These are phyloP conservation scores for Chaetomiaceae sp. DNA, from an alignment of 2,329 filamentous ascomycete species.

Conservation along the genomic window DNA sequence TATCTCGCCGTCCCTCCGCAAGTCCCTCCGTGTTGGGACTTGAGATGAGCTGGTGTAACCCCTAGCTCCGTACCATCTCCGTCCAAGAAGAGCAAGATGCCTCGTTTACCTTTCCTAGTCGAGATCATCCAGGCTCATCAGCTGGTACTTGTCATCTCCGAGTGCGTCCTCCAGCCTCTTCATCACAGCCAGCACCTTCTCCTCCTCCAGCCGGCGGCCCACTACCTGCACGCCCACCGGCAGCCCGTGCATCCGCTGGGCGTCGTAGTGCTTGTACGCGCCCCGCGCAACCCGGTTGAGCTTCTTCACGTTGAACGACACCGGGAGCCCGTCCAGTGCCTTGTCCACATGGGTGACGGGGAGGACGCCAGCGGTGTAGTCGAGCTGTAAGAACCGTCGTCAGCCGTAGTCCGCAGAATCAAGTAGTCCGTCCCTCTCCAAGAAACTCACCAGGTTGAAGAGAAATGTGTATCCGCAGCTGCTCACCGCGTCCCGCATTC, in stretches of 20 bases:
- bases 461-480: constrained; percentile 91
- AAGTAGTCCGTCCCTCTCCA: not conserved
- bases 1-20: not conserved
- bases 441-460: constrained; percentile 69
- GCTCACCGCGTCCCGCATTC: constrained; percentile 78
- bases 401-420: constrained; percentile 7
- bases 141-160: constrained; percentile 49
- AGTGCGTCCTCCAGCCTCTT: constrained; percentile 70
- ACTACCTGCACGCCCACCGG: constrained; percentile 84
- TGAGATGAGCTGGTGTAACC: not conserved
- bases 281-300: constrained; percentile 77
- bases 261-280: constrained; percentile 82
- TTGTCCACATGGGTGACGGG: constrained; percentile 82
- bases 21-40: too few species aligned
- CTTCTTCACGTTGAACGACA: constrained; percentile 53
- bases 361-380: constrained; percentile 78
- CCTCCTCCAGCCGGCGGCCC: constrained; percentile 73
- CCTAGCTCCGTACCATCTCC: not conserved
- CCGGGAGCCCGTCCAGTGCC: constrained; percentile 59
- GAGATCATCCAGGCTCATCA: constrained; percentile 42
- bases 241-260: constrained; percentile 75
- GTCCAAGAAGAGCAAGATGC: not conserved
- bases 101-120: constrained; percentile 9
- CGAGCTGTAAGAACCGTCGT: constrained; percentile 52
- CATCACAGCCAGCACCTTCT: constrained; percentile 82